These are phyloP conservation scores for Geotrichum europaeum DNA, from an alignment of 1,139 yeast genomes.

Conservation along the genomic window DNA sequence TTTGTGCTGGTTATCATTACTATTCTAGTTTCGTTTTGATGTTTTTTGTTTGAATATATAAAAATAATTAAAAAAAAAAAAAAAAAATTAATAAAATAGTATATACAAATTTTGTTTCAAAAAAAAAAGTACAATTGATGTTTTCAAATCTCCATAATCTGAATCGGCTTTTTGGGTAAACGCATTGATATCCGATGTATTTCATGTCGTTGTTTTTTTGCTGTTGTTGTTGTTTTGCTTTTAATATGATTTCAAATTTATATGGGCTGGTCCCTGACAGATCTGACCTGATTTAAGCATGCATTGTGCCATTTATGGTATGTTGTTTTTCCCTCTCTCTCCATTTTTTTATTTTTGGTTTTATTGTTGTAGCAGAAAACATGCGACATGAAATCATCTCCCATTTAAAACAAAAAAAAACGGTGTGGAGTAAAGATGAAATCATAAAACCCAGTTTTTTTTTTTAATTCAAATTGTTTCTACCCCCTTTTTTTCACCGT, in stretches of 20 bases:
- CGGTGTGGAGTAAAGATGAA: too few species aligned
- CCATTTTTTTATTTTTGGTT: not conserved
- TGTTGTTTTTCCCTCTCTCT: not conserved
- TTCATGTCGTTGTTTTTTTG: too few species aligned
- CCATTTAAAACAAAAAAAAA: not conserved
- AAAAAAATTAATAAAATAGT: not conserved
- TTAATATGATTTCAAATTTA: too few species aligned
- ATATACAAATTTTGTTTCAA: too few species aligned
- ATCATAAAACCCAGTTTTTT: too few species aligned
- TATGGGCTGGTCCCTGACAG: not conserved
- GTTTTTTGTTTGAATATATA: not conserved
- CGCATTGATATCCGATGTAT: too few species aligned
- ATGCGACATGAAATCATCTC: not conserved
- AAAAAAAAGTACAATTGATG: too few species aligned
- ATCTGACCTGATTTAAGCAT: not conserved
- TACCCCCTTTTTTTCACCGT: too few species aligned
- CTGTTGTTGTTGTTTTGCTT: too few species aligned
- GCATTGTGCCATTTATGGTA: not conserved
- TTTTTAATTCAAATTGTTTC: too few species aligned
- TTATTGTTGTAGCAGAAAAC: not conserved
- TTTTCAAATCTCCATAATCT: too few species aligned
- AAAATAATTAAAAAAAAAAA: not conserved
- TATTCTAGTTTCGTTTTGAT: not conserved
- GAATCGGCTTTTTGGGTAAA: too few species aligned
- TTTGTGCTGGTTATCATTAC: not conserved